A percentile compares a stretch with the other conserved stretches of the same genome.
These are phyloP conservation scores for Neonectria magnoliae DNA, from an alignment of 2,329 filamentous ascomycete species.

Conservation along the genomic window DNA sequence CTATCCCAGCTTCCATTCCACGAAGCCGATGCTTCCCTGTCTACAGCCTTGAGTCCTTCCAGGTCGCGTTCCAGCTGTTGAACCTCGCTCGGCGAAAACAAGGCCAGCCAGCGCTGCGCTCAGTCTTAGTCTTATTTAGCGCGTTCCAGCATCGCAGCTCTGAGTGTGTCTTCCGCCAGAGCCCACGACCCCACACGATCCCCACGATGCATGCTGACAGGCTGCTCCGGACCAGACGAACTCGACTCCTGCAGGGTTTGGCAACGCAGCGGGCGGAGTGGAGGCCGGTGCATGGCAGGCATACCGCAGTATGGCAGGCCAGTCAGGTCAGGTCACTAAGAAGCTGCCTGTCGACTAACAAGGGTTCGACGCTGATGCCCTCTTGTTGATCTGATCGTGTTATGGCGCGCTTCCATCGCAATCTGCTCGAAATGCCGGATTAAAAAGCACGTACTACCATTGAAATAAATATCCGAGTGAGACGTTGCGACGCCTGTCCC, in stretches of 20 bases:
- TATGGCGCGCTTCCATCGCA: no score
- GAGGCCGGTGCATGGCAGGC: slow-evolving; percentile 1
- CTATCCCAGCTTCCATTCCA: not conserved
- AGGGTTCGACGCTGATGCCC: no score
- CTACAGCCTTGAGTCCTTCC: not conserved
- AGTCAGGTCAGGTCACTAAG: not conserved
- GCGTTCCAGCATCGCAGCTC: slow-evolving; percentile 4
- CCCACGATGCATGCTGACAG: slow-evolving; percentile 1
- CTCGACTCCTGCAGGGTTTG: not conserved
- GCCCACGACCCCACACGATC: not conserved
- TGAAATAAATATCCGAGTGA: slow-evolving; percentile 1
- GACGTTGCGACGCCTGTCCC: not conserved
- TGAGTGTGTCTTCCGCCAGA: not conserved
- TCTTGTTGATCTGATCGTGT: no score
- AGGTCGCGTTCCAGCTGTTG: not conserved
- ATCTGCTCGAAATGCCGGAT: not conserved
- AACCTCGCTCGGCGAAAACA: not conserved
- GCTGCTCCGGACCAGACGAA: slow-evolving; percentile 4
- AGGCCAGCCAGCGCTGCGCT: not conserved
- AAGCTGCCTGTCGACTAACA: no score
- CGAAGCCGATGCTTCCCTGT: not conserved
- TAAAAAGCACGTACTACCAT: not conserved
- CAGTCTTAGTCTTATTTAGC: slow-evolving; percentile 1
- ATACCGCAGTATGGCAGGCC: not conserved
- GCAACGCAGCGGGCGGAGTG: not conserved